Conservation (phyloP, 116 monocot species). For the Iris pallida region DNA sequence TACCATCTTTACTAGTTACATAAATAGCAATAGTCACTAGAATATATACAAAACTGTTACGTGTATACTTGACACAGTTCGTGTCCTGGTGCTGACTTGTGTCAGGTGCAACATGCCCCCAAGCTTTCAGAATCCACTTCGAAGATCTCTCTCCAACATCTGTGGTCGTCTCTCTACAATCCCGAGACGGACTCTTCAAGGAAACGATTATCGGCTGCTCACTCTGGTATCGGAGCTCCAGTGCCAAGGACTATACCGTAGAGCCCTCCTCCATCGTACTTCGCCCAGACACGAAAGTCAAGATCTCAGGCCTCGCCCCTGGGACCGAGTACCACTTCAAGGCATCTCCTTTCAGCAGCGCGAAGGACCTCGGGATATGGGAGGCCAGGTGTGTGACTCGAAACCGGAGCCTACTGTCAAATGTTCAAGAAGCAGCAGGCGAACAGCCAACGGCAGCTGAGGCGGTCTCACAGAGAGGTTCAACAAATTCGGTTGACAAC, state of each 20-base stretch:
- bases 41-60: too few relatives aligned
- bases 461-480: slow-evolving; percentile 60
- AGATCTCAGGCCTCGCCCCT: slow-evolving; percentile 51
- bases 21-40: too few relatives aligned
- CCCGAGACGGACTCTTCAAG: slow-evolving; percentile 28
- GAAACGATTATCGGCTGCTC: slow-evolving; percentile 56
- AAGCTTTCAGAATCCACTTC: slow-evolving; percentile 43
- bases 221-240: slow-evolving; percentile 53
- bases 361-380: slow-evolving; percentile 44
- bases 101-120: slow-evolving; percentile 25
- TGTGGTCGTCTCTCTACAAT: slow-evolving; percentile 36
- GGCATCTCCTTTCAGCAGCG: slow-evolving; percentile 51
- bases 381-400: slow-evolving; percentile 49
- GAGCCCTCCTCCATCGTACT: slow-evolving; percentile 50
- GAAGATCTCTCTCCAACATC: slow-evolving; percentile 57
- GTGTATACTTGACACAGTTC: neutral
- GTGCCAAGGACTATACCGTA: slow-evolving; percentile 26
- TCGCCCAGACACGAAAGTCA: slow-evolving; percentile 38
- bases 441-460: slow-evolving; percentile 22
- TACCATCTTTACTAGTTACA: too few relatives aligned
- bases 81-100: neutral
- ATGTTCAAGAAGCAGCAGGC: slow-evolving; percentile 17
- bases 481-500: slow-evolving; percentile 57
- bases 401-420: slow-evolving; percentile 17
- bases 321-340: slow-evolving; percentile 65